Evolutionary conservation across 2,329 filamentous ascomycete genomes (phyloP), one percentile per base, ranked within the genome.

Genomic region (Pestalotiopsis sp.): DNA sequence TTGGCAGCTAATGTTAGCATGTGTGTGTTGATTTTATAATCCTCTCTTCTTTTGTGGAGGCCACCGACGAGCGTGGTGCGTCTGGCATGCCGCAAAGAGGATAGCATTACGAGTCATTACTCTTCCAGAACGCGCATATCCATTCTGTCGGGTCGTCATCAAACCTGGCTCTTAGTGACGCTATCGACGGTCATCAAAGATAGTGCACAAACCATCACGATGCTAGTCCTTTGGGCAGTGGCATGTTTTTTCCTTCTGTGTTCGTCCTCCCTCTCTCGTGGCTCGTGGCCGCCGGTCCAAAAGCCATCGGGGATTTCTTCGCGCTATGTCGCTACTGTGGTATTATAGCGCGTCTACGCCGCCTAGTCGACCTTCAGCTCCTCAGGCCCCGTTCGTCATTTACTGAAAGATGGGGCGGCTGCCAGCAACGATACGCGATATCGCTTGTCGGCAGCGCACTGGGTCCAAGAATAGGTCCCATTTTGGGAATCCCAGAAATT

Each of bases 111-210:
- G 57, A 59, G 57, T 59, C 57, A 59, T 52, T 59, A 23, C 23
- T 23, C 57, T 59, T 31, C 23, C 27, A 31, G 57, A 25, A 59
- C n/a, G 57, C 57, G 12, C 57, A 59, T 27, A 59, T 27, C 23
- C 23, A 31, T 31, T 59, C 27, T 25, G 57, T 25, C 57, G 57
- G 27, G 57, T 25, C 57, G 23, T 59, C 57, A 59, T 27, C 57
- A 59, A 59, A 59, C 57, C 27, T n/a, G 23, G 14, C 57, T 25
- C 25, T 17, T 25, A 31, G 23, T 59, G 57, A 59, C 23, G 57
- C 57, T 59, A 59, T 59, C 57, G 57, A 59, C 27, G 57, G 57
- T 59, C 23, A 23, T 59, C 23, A 59, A 23, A 59, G 57, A 59
- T 59, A 59, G 57, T 59, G 6, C n/a, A 20, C 25, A 59, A 6